Percentiles rank a stretch among this genome's conserved stretches.
Conservation (phyloP, 2,329 filamentous ascomycete genomes). For the Cercospora nicotianae region DNA sequence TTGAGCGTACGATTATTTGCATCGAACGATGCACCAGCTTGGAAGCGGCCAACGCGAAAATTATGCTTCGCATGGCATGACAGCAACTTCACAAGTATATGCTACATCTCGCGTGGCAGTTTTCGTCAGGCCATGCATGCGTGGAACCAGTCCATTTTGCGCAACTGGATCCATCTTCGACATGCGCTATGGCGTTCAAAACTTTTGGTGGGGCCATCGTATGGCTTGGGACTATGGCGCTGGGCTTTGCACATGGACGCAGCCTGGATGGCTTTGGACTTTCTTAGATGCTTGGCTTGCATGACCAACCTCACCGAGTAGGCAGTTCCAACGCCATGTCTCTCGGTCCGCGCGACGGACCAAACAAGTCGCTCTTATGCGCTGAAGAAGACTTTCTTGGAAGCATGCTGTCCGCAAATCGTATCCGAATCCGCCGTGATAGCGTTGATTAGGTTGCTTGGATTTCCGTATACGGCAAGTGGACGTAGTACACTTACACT, state of each 20-base stretch:
- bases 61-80: neutral
- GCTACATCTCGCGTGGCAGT: neutral
- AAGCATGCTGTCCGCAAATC: neutral
- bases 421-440: neutral
- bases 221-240: neutral
- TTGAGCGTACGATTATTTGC: neutral
- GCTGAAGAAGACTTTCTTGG: neutral
- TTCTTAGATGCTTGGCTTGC: constrained; percentile 1
- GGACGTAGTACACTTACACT: neutral
- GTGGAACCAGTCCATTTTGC: neutral
- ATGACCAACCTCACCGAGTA: neutral
- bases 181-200: neutral
- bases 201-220: neutral
- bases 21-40: neutral
- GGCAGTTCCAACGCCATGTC: neutral
- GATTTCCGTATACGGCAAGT: neutral
- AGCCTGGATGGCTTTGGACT: neutral
- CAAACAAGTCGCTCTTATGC: neutral
- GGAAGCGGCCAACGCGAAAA: neutral
- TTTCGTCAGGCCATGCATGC: neutral
- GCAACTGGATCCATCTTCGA: neutral
- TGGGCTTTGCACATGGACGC: neutral
- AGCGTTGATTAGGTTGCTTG: neutral
- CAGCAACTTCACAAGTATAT: neutral
- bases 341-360: neutral